These are phyloP conservation scores for Ophiostoma sp. DNA, from an alignment of 2,329 filamentous ascomycete species.

Conservation along the genomic window DNA sequence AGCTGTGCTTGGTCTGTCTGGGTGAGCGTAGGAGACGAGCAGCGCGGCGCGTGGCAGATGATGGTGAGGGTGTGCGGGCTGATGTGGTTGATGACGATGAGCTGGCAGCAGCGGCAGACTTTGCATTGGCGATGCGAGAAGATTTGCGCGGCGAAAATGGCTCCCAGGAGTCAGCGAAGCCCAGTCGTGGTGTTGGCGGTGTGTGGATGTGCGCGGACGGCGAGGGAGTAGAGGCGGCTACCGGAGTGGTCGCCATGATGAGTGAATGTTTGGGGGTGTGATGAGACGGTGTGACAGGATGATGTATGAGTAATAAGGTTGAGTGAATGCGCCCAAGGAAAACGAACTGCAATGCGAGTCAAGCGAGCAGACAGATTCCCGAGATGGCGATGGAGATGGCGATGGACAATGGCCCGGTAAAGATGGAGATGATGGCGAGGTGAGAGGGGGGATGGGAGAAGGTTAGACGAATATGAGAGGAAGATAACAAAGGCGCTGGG, in stretches of 20 bases:
- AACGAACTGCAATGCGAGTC: slow-evolving; percentile 1
- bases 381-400: not conserved
- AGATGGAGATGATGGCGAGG: too few relatives aligned
- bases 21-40: slow-evolving; percentile 31
- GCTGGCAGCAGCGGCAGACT: slow-evolving; percentile 9
- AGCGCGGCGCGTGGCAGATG: slow-evolving; percentile 28
- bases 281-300: not conserved
- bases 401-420: too few relatives aligned
- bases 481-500: not conserved
- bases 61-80: slow-evolving; percentile 51
- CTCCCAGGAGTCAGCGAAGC: slow-evolving; percentile 63
- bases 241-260: slow-evolving; percentile 36
- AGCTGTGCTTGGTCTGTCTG: slow-evolving; percentile 25
- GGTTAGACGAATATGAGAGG: not conserved
- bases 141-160: slow-evolving; percentile 69
- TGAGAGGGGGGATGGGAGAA: too few relatives aligned
- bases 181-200: slow-evolving; percentile 63
- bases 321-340: not conserved
- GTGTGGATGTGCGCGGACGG: slow-evolving; percentile 55
- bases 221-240: slow-evolving; percentile 52
- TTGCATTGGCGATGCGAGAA: slow-evolving; percentile 48
- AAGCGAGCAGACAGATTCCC: slow-evolving; percentile 5
- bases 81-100: slow-evolving; percentile 29
- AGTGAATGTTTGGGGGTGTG: not conserved
- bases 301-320: slow-evolving; percentile 4